phyloP scores from a whole-genome alignment of 75 land plant species.

The Azolla pinnata region DNA sequence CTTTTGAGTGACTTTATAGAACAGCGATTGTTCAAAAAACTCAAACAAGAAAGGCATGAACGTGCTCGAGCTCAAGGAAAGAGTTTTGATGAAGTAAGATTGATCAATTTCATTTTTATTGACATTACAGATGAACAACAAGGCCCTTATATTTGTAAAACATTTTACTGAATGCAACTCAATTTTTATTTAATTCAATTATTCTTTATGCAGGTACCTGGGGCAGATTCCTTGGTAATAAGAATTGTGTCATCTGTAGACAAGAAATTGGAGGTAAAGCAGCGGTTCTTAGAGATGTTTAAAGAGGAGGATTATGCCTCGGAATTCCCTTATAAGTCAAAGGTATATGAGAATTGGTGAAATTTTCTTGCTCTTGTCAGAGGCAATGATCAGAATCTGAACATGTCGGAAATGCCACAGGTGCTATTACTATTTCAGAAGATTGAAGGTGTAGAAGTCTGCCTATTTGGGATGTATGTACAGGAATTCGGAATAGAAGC shows the following conservation, averaged over 20 bases:
- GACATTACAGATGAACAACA: no score
- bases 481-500: conserved; percentile 93
- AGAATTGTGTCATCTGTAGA: conserved; percentile 96
- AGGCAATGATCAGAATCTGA: background rate
- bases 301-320: conserved; percentile 84
- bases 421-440: conserved; percentile 86
- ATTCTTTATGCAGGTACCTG: conserved; percentile 46
- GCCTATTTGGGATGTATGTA: conserved; percentile 97
- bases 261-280: conserved; percentile 91
- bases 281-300: conserved; percentile 85
- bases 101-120: background rate
- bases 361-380: background rate
- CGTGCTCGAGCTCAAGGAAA: conserved; percentile 68
- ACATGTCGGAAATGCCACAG: conserved; percentile 22
- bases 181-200: background rate
- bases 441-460: conserved; percentile 98
- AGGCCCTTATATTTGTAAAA: no score
- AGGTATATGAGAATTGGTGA: conserved; percentile 19
- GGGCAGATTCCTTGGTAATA: conserved; percentile 74
- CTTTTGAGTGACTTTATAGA: conserved; percentile 84
- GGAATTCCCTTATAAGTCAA: conserved; percentile 88
- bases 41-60: conserved; percentile 65
- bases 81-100: conserved; percentile 63
- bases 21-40: conserved; percentile 45
- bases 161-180: no score